These are phyloP conservation scores for Magnaporthiopsis rhizophila DNA, from an alignment of 2,329 filamentous ascomycete species.

Conservation along the genomic window DNA sequence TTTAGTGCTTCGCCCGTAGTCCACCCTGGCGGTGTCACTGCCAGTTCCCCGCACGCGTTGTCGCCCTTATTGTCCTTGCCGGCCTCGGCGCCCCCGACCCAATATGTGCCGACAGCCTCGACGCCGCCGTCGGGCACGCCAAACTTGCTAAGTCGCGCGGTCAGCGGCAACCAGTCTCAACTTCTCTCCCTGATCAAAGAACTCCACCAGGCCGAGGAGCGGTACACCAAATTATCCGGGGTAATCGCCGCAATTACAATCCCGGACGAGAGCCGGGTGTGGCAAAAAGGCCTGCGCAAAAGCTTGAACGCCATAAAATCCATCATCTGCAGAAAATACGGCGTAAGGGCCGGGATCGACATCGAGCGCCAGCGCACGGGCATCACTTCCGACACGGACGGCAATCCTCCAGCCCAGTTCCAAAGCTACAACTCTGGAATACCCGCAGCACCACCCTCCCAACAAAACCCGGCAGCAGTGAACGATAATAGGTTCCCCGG, in stretches of 20 bases:
- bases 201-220: constrained; percentile 26
- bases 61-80: neutral
- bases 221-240: constrained; percentile 33
- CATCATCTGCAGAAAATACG: constrained; percentile 48
- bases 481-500: neutral
- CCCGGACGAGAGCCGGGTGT: constrained; percentile 20
- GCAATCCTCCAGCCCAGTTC: constrained; percentile 15
- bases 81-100: constrained; percentile 3
- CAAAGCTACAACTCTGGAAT: constrained; percentile 15
- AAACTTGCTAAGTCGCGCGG: constrained; percentile 2
- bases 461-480: no score
- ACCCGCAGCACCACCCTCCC: neutral
- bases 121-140: constrained; percentile 9
- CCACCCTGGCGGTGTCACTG: neutral
- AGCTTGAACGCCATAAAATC: constrained; percentile 48
- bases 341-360: constrained; percentile 41
- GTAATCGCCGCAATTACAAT: constrained; percentile 31
- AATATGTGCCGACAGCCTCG: neutral
- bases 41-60: neutral
- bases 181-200: constrained; percentile 26
- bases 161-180: constrained; percentile 24
- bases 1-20: constrained; percentile 20
- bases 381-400: neutral
- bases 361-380: constrained; percentile 33
- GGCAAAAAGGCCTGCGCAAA: constrained; percentile 38